phyloP scores from a whole-genome alignment of 169 alveolate species.

The Babesia gibsoni region DNA sequence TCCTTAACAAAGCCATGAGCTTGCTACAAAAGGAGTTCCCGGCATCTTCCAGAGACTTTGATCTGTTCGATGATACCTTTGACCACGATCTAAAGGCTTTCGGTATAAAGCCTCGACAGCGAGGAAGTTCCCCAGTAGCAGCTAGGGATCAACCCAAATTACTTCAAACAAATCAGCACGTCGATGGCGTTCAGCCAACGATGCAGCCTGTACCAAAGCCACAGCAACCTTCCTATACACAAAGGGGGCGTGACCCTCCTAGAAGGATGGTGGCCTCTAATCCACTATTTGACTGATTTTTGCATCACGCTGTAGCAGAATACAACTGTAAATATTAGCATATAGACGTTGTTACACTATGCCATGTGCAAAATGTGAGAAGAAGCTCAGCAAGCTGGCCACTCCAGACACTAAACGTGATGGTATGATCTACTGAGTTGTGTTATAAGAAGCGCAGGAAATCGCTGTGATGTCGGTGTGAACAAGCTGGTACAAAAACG shows the following conservation, averaged over 20 bases:
- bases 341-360: conserved; percentile 13
- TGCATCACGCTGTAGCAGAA: neutral
- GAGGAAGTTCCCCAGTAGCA: conserved; percentile 6
- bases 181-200: neutral
- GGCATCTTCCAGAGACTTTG: conserved; percentile 12
- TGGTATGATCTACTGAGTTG: conserved; percentile 26
- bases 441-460: conserved; percentile 35
- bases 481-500: conserved; percentile 69
- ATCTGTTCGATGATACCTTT: conserved; percentile 39
- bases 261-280: conserved; percentile 7
- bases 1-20: conserved; percentile 76
- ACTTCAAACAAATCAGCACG: neutral
- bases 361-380: conserved; percentile 80
- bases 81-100: conserved; percentile 35
- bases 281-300: conserved; percentile 24
- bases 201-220: conserved; percentile 2
- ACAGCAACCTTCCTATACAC: neutral
- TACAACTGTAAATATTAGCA: neutral
- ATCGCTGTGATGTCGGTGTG: conserved; percentile 64
- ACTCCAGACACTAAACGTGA: conserved; percentile 74
- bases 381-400: conserved; percentile 68
- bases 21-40: conserved; percentile 73
- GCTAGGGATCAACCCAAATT: neutral
- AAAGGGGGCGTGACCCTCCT: conserved; percentile 6
- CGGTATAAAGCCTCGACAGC: conserved; percentile 22